Evolutionary conservation across 805 yeast species (phyloP).

Genomic region (Spencermartinsiella europaea): DNA sequence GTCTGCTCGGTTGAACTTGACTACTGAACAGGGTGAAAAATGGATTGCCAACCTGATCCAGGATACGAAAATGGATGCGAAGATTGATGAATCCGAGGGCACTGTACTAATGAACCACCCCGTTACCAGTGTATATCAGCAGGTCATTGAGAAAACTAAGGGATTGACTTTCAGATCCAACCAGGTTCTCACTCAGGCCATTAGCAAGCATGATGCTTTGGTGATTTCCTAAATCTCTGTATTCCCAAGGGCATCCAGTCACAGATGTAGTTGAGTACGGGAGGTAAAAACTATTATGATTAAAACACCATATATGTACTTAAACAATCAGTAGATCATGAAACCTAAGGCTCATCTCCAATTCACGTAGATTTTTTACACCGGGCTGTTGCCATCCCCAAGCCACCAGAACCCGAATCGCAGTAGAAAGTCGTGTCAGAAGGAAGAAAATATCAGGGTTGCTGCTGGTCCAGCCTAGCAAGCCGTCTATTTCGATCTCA

Average conservation of each 20-base stretch:
- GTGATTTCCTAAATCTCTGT: conserved; percentile 10
- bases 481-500: not conserved
- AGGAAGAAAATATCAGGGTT: conserved; percentile 3
- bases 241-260: no score
- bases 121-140: conserved; percentile 55
- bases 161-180: conserved; percentile 55
- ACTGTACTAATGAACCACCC: conserved; percentile 52
- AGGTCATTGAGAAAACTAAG: conserved; percentile 64
- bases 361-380: not conserved
- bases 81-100: conserved; percentile 48
- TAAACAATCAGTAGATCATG: not conserved
- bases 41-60: conserved; percentile 48
- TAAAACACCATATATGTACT: not conserved
- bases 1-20: conserved; percentile 41
- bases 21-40: conserved; percentile 45
- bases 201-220: conserved; percentile 21
- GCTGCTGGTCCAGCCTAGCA: conserved; percentile 2
- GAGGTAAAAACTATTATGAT: no score
- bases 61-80: conserved; percentile 49
- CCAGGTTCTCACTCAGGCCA: conserved; percentile 45
- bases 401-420: not conserved
- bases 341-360: not conserved
- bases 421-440: not conserved
- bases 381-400: not conserved
- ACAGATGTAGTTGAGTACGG: no score